These are phyloP conservation scores for Pseudoneurospora amorphoporcata DNA, from an alignment of 495 filamentous ascomycete species.

Conservation along the genomic window DNA sequence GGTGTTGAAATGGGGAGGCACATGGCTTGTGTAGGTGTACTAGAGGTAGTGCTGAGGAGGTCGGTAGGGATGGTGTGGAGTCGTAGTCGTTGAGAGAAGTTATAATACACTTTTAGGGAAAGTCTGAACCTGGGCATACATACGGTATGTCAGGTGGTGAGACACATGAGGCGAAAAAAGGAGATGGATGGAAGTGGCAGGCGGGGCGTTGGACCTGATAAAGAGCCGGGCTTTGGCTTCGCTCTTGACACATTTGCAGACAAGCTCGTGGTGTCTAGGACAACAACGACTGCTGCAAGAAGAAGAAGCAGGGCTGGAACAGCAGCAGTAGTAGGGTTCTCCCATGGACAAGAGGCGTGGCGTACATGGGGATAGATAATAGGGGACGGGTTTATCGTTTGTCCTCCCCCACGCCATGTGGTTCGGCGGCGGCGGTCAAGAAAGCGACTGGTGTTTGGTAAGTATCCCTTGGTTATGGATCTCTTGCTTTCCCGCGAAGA, in stretches of 20 bases:
- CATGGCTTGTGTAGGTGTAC: background rate
- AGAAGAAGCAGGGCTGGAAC: conserved; percentile 2
- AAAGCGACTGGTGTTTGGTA: background rate
- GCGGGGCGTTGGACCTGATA: conserved; percentile 18
- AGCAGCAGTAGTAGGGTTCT: background rate
- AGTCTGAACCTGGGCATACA: conserved; percentile 1
- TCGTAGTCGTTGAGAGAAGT: background rate
- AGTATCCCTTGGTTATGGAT: background rate
- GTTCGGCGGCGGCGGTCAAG: conserved; percentile 1
- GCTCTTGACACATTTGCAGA: conserved; percentile 14
- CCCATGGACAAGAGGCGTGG: background rate
- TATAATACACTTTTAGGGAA: background rate
- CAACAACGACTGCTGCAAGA: conserved; percentile 11
- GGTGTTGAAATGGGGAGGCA: background rate
- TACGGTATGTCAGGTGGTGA: conserved; percentile 22
- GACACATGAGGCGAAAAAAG: conserved; percentile 16
- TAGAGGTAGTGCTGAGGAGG: background rate
- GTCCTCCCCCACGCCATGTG: conserved; percentile 20
- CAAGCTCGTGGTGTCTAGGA: conserved; percentile 23
- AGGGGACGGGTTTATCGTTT: conserved; percentile 17
- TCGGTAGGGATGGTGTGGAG: background rate
- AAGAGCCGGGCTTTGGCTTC: conserved; percentile 7
- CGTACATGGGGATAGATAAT: background rate
- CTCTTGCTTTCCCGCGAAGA: background rate
- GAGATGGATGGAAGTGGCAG: background rate